phyloP scores from a whole-genome alignment of 805 yeast species.

The Cyberlindnera saturnus region DNA sequence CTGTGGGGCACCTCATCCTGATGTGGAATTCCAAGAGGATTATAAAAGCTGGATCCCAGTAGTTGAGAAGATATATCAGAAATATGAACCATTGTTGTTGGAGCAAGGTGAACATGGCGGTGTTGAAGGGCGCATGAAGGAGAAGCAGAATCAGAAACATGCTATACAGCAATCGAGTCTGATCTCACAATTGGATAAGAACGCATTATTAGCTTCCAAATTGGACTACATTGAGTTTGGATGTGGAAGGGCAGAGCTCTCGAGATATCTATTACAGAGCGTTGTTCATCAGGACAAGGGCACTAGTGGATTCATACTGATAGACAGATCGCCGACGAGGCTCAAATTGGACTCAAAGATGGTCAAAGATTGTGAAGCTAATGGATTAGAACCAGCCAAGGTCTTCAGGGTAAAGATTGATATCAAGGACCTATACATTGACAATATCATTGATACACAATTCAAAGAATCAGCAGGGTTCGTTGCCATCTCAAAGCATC shows the following conservation, averaged over 20 bases:
- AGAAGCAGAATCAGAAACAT: conserved; percentile 61
- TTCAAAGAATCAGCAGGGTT: conserved; percentile 15
- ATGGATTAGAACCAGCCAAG: conserved; percentile 26
- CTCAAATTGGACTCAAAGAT: conserved; percentile 75
- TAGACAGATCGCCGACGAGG: conserved; percentile 74
- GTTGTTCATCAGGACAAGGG: conserved; percentile 18
- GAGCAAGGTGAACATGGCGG: conserved; percentile 23
- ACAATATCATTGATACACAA: conserved; percentile 32
- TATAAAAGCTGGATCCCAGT: conserved; percentile 26
- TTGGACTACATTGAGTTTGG: conserved; percentile 70
- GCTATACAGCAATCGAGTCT: conserved; percentile 78
- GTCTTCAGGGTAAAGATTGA: conserved; percentile 57
- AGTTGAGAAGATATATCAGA: conserved; percentile 32
- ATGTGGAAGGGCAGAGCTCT: conserved; percentile 83
- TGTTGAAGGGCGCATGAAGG: conserved; percentile 21
- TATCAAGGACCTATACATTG: conserved; percentile 67
- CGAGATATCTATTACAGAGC: conserved; percentile 48
- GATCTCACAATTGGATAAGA: conserved; percentile 54
- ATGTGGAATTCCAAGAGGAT: conserved; percentile 13
- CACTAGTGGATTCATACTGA: conserved; percentile 41
- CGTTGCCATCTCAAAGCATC: conserved; percentile 77
- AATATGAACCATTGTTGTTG: conserved; percentile 25
- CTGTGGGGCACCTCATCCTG: conserved; percentile 2
- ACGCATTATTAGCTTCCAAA: conserved; percentile 31
- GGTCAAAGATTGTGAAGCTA: conserved; percentile 40